phyloP scores from a whole-genome alignment of 441 rosid genomes.

The Hura crepitans region DNA sequence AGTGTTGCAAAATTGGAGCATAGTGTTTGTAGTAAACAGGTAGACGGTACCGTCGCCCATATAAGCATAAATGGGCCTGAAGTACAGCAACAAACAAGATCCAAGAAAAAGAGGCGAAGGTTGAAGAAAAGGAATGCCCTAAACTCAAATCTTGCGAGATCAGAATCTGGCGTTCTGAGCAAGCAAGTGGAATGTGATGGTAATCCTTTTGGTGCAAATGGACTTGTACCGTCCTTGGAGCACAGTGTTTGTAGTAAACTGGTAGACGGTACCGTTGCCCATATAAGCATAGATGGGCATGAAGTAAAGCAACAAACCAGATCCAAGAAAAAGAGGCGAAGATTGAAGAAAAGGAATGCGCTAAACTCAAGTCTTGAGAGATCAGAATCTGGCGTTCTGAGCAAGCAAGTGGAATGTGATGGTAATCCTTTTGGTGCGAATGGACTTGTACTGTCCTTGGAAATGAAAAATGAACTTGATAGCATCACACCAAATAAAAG shows the following conservation, averaged over 20 bases:
- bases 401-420: neutral
- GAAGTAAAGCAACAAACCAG: slow-evolving; percentile 2
- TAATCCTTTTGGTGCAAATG: neutral
- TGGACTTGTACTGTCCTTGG: neutral
- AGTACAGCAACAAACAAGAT: neutral
- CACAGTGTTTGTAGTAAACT: neutral
- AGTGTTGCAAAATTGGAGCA: slow-evolving; percentile 1
- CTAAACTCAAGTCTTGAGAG: neutral
- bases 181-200: neutral
- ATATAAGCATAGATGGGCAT: neutral
- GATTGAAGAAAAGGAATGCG: neutral
- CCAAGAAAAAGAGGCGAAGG: slow-evolving; percentile 3
- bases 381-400: neutral
- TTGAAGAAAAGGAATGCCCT: neutral
- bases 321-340: slow-evolving; percentile 5
- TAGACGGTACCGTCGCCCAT: neutral
- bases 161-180: neutral
- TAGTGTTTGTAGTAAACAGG: neutral
- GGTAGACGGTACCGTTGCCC: neutral
- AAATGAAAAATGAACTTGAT: neutral
- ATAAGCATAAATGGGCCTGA: neutral
- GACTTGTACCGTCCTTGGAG: neutral
- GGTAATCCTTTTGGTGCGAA: neutral
- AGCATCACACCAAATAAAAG: neutral
- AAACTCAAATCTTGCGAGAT: neutral